Conservation (phyloP, 306 rosid species). For the Pterocarpus santalinus region DNA sequence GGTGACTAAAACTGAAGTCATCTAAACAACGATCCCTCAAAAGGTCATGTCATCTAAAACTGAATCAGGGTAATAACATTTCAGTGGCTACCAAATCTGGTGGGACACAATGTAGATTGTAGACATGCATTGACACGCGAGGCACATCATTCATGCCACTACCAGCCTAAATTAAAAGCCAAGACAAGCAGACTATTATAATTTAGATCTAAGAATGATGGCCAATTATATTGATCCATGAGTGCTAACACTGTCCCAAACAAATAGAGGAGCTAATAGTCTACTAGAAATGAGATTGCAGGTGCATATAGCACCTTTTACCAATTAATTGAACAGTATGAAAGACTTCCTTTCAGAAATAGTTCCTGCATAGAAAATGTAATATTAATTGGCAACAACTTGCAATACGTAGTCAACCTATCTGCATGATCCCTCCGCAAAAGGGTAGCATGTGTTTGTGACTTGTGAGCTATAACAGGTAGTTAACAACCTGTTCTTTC, state of each 20-base stretch:
- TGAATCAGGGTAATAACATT: slow-evolving; percentile 24
- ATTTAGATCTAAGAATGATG: slow-evolving; percentile 15
- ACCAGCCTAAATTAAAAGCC: slow-evolving; percentile 16
- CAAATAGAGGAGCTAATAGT: not conserved
- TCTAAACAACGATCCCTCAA: not conserved
- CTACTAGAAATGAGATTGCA: slow-evolving; percentile 31
- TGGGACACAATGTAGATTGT: not conserved
- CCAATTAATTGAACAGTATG: slow-evolving; percentile 22
- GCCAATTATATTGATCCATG: slow-evolving; percentile 13
- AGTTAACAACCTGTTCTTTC: not conserved
- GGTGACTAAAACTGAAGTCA: slow-evolving; percentile 33
- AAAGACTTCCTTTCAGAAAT: slow-evolving; percentile 15
- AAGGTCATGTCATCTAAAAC: slow-evolving; percentile 1
- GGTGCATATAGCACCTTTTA: not conserved
- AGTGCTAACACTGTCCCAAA: slow-evolving; percentile 8
- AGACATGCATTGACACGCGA: slow-evolving; percentile 13
- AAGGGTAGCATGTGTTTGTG: not conserved
- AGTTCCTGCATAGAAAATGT: not conserved
- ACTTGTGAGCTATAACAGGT: not conserved
- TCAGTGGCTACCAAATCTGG: slow-evolving; percentile 22
- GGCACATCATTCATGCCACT: slow-evolving; percentile 2
- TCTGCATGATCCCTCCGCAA: not conserved
- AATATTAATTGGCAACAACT: slow-evolving; percentile 29
- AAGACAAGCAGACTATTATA: not conserved
- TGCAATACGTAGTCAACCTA: slow-evolving; percentile 67